Evolutionary conservation across 768 basidiomycete genomes (phyloP), one percentile per base, ranked within the genome.

Genomic region (Agaricus blazei): DNA sequence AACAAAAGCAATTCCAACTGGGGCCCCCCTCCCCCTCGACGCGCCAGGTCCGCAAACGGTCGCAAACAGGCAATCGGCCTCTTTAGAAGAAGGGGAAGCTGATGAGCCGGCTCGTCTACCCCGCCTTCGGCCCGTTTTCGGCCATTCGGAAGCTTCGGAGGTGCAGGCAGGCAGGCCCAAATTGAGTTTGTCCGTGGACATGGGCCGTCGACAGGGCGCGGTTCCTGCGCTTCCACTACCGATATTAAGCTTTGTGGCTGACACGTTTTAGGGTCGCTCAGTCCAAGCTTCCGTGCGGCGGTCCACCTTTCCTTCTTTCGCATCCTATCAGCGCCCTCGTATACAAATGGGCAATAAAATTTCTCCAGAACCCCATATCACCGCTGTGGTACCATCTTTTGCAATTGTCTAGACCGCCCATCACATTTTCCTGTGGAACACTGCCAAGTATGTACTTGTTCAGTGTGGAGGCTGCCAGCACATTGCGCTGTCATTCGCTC

Each of bases 41-140:
- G 7, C 34, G 7, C 6, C 40, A 14, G n/a, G n/a, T 41, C 4
- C 38, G 12, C 40, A 41, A 34, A 34, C 11, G 12, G 12, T 5
- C 40, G 45, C 42, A 62, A 64, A 49, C 61, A 62, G 9, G 38
- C 19, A 19, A 41, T 23, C 62, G 65, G 65, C 60, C 27, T 64
- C 48, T 44, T n/a, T 34, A 15, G 44, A 34, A 27, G 27, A 14
- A 38, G n/a, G 40, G 31, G 37, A 15, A 19, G 19, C 19, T 54
- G 23, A 38, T 54, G 64, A 70, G 54, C 66, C 49, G 53, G 67
- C 62, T 67, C 64, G 57, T 53, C 56, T 52, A 23, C 40, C 19
- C 43, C 38, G 38, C 7, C 28, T 27, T 24, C 28, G 28, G 28
- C 23, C 46, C 12, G 12, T 48, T 29, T 9, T 34, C 34, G 34